Evolutionary conservation across 75 land plant genomes (phyloP).

Genomic region (Pseudotsuga menziesii): DNA sequence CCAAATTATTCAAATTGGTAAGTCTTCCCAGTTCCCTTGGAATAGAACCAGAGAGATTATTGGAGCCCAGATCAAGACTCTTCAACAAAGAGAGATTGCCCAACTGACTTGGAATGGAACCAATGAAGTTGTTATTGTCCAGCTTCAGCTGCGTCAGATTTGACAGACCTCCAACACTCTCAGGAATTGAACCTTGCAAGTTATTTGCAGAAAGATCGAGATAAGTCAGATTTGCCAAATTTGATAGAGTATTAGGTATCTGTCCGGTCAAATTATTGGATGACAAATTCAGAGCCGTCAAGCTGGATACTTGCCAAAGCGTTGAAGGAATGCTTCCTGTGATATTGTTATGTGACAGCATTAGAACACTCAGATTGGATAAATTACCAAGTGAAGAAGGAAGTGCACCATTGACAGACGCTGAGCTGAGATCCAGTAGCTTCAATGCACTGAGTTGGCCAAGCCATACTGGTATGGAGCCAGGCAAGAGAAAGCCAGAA

Average conservation of each 20-base stretch:
- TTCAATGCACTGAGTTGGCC: conserved; percentile 39
- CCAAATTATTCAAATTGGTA: conserved; percentile 22
- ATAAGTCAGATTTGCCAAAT: conserved; percentile 17
- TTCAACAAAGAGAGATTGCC: conserved; percentile 35
- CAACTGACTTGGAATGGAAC: conserved; percentile 44
- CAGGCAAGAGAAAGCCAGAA: conserved; percentile 60
- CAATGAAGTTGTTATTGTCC: conserved; percentile 36
- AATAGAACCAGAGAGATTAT: conserved; percentile 48
- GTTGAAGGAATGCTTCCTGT: conserved; percentile 58
- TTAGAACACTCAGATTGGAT: conserved; percentile 36
- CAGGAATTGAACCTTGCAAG: conserved; percentile 54
- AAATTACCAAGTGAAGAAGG: conserved; percentile 52
- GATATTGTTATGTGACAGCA: conserved; percentile 55
- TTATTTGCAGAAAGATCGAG: conserved; percentile 45
- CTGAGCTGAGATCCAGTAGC: conserved; percentile 59
- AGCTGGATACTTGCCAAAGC: conserved; percentile 23
- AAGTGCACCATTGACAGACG: conserved; percentile 48
- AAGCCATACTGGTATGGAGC: conserved; percentile 80
- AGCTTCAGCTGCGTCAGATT: conserved; percentile 28
- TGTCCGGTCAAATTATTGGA: conserved; percentile 23
- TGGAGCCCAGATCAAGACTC: conserved; percentile 55
- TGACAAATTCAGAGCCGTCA: conserved; percentile 28
- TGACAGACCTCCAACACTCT: conserved; percentile 22
- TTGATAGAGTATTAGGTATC: conserved; percentile 15
- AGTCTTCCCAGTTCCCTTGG: conserved; percentile 44